Evolutionary conservation across 768 basidiomycete species (phyloP), one percentile per base, ranked within the genome.

Genomic region (Boletus patriciae): DNA sequence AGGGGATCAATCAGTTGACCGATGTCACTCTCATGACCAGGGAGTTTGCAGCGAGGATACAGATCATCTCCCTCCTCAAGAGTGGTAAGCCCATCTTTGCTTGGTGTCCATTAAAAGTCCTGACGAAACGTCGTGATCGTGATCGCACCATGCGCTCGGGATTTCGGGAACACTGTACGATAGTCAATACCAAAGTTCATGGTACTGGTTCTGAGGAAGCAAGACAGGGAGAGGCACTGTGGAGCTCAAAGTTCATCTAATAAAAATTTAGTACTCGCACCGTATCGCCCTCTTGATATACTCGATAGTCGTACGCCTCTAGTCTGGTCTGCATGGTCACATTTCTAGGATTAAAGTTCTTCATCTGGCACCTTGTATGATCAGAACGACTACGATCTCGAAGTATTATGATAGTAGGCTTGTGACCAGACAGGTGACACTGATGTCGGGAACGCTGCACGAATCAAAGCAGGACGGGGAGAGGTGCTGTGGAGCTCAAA

Each of bases 401-500:
- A 25, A 25, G 25, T 25, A 25, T 25, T 25, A 25, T n/a, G n/a
- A n/a, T n/a, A n/a, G 25, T 25, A 25, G 25, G 2, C 25, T 2
- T 4, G 25, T 25, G 25, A 25, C 25, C 25, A 25, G 25, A 25
- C n/a, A n/a, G n/a, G n/a, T n/a, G n/a, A n/a, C 25, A 25, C 25
- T 25, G 25, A 29, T 25, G 11, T 19, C 9, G 38, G 33, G 15
- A 44, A 18, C 42, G 2, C 18, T 18, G 33, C 19, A 34, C 25
- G 9, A 82, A 79, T 81, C 64, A 80, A 81, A 69, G 80, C 79
- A 11, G 73, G 82, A 56, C 74, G 79, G 56, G 74, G 75, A 46
- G 81, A 82, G 60, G 81, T 80, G 9, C 62, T 80, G 62, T 80
- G 80, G 76, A 82, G 80, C 64, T 81, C 80, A 16, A 80, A 78